Conservation (phyloP, 192 early-diverging fungal species). For the Umbelopsis ramanniana region DNA sequence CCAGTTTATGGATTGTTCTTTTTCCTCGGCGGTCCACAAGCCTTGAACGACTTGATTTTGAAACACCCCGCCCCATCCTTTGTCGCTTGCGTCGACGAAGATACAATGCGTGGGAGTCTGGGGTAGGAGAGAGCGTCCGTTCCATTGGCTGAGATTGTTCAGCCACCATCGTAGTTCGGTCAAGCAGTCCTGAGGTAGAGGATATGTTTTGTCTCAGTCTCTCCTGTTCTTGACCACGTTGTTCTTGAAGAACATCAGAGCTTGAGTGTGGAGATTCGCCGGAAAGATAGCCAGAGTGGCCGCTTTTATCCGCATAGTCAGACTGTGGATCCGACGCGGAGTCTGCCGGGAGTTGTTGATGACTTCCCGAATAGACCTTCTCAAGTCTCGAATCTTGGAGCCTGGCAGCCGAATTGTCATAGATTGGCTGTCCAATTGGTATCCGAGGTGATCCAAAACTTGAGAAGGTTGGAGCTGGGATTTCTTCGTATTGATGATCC, state of each 20-base stretch:
- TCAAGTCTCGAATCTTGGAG: constrained; percentile 34
- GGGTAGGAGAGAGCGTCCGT: constrained; percentile 29
- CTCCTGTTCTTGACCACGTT: not conserved
- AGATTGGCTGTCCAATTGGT: constrained; percentile 25
- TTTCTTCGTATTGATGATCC: constrained; percentile 31
- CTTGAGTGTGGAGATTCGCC: constrained; percentile 30
- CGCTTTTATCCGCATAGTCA: constrained; percentile 33
- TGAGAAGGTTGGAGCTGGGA: constrained; percentile 32
- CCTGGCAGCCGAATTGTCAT: constrained; percentile 34
- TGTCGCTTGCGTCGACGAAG: constrained; percentile 38
- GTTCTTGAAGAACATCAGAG: constrained; percentile 39
- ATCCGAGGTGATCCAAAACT: constrained; percentile 39
- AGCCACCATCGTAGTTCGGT: constrained; percentile 27
- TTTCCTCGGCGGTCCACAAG: constrained; percentile 20
- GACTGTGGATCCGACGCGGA: constrained; percentile 18
- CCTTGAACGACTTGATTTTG: constrained; percentile 1
- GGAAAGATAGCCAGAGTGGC: constrained; percentile 37
- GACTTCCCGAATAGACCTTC: constrained; percentile 30
- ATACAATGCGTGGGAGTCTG: constrained; percentile 24
- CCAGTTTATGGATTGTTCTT: constrained; percentile 34
- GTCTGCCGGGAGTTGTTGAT: constrained; percentile 9
- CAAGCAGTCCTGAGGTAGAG: not conserved
- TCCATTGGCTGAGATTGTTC: constrained; percentile 24
- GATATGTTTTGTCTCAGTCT: not conserved
- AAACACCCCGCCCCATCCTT: constrained; percentile 33